Percentiles rank a stretch among this genome's conserved stretches.
Evolutionary conservation across 2,329 filamentous ascomycete species (phyloP).

Genomic region (Venturia aucupariae): DNA sequence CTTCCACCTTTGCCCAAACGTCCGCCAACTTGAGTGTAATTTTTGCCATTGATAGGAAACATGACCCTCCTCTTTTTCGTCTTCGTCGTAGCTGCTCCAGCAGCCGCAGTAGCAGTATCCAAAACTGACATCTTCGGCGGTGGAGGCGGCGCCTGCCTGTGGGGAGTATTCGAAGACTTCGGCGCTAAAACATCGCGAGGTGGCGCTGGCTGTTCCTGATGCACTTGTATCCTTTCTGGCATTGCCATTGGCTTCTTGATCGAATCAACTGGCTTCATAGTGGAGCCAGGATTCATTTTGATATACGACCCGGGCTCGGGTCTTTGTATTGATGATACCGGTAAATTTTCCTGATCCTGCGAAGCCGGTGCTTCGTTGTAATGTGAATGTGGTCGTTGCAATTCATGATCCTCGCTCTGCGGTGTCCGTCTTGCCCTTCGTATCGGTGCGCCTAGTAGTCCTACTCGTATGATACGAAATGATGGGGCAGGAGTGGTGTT

Average conservation of each 20-base stretch:
- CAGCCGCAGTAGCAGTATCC: slow-evolving; percentile 79
- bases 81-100: slow-evolving; percentile 70
- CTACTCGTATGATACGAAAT: slow-evolving; percentile 30
- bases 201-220: slow-evolving; percentile 9
- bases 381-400: slow-evolving; percentile 11
- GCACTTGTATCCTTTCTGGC: slow-evolving; percentile 1
- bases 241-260: slow-evolving; percentile 1
- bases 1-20: slow-evolving; percentile 88
- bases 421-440: slow-evolving; percentile 30
- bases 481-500: slow-evolving; percentile 32
- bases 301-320: slow-evolving; percentile 26
- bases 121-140: slow-evolving; percentile 95
- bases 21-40: slow-evolving; percentile 73
- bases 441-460: slow-evolving; percentile 31
- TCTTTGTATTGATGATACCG: slow-evolving; percentile 34
- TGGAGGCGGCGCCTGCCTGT: slow-evolving; percentile 56
- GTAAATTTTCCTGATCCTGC: slow-evolving; percentile 79
- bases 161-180: slow-evolving; percentile 10
- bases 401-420: slow-evolving; percentile 19
- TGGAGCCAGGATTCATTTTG: slow-evolving; percentile 17
- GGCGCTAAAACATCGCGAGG: slow-evolving; percentile 9
- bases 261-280: slow-evolving; percentile 18
- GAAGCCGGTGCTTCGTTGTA: slow-evolving; percentile 47
- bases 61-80: slow-evolving; percentile 70
- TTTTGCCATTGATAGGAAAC: slow-evolving; percentile 80